A percentile compares a stretch with the other conserved stretches of the same genome.
phyloP scores from a whole-genome alignment of 2,329 filamentous ascomycete species.

The Penicillium sp. region DNA sequence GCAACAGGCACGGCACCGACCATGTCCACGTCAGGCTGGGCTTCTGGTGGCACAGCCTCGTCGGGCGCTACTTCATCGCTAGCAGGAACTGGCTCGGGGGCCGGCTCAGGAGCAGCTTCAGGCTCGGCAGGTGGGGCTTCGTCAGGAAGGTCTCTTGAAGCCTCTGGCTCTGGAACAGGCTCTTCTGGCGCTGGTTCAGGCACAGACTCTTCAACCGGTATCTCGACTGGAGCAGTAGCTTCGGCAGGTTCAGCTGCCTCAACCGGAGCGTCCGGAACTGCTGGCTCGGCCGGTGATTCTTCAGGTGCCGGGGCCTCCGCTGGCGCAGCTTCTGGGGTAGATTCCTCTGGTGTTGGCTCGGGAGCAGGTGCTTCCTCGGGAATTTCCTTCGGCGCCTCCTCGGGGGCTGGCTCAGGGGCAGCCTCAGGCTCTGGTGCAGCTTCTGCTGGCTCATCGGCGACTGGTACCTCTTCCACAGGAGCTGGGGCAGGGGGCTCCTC shows the following conservation, averaged over 20 bases:
- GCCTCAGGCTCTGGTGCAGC: conserved; percentile 3
- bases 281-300: conserved; percentile 6
- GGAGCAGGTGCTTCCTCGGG: conserved; percentile 6
- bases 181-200: conserved; percentile 7
- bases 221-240: conserved; percentile 6
- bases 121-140: conserved; percentile 10
- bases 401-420: not conserved
- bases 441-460: not conserved
- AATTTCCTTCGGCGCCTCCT: conserved; percentile 1
- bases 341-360: conserved; percentile 4
- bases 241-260: conserved; percentile 6
- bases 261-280: conserved; percentile 7
- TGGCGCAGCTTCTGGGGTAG: conserved; percentile 7
- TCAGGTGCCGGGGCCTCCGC: conserved; percentile 10
- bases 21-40: conserved; percentile 1
- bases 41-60: conserved; percentile 3
- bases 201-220: conserved; percentile 1
- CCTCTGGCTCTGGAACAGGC: conserved; percentile 3
- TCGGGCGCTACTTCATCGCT: conserved; percentile 12
- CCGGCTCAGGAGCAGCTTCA: conserved; percentile 10
- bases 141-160: conserved; percentile 2
- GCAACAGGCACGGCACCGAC: not conserved
- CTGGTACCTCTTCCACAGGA: conserved; percentile 12
- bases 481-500: conserved; percentile 6
- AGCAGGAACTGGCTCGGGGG: conserved; percentile 7